Base-by-base conservation (phyloP, 768 basidiomycete species). In the Leucogyrophana mollusca region DNA sequence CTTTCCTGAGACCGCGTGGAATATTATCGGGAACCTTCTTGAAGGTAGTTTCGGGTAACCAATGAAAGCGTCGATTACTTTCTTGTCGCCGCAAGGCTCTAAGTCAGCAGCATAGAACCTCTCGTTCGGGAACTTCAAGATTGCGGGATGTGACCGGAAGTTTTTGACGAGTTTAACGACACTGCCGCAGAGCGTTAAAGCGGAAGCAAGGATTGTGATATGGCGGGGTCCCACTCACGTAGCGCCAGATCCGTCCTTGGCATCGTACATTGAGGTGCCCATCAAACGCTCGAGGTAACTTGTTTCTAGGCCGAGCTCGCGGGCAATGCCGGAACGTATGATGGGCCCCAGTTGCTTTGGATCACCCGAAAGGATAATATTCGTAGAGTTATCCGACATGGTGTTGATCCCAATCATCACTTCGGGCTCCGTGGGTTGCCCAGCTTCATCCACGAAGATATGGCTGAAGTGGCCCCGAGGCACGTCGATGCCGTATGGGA, bases 341-440 rank as follows among this genome's bases (percentile, higher is more conserved):
- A 87, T 79, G 0, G 86, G 86, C 0, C 86, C 83, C 8, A 87
- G 70, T 54, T 87, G 86, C 61, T 82, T 83, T 0, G 79, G 85
- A 54, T 89, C 86, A 0, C 86, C 85, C 1, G 82, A 78, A 0
- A 89, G 67, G 3, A 87, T 60, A 20, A 87, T 61, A 39, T 79
- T 82, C 0, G 85, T 87, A 0, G 54, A 45, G 4, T 58, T 59
- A 43, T 76, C 70, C 0, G 80, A 77, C 61, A 85, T 70, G 1
- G 77, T 79, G 64, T 82, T 82, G 64, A 87, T 76, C 0, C 78
- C 61, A 13, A 85, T 71, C 62, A 85, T 80, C 0, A 72, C 71
- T 57, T 87, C 85, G 0, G 84, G 82, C 58, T 88, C 85, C 0
- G 79, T 82, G 2, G 83, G 82, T 54, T 88, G 85, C 0, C 82